Evolutionary conservation across 352 stramenopile genomes (phyloP).

Genomic region (Phytophthora boehmeriae): DNA sequence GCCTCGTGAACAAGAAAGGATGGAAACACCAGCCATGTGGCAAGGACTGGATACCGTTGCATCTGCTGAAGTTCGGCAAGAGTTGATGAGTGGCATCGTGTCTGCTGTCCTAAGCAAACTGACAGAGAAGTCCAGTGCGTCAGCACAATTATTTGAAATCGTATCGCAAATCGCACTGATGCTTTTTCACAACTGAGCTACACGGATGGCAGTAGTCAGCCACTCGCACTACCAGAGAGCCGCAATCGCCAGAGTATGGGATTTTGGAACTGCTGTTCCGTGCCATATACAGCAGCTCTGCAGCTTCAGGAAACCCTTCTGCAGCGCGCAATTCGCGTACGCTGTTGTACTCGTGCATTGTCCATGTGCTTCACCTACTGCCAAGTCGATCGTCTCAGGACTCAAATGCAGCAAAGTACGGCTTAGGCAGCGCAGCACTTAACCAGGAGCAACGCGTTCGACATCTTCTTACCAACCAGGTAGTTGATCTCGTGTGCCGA

Average conservation of each 20-base stretch:
- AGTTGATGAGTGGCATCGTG: slow-evolving; percentile 72
- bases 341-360: slow-evolving; percentile 77
- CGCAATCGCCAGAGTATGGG: slow-evolving; percentile 49
- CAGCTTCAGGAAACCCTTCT: slow-evolving; percentile 69
- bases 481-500: slow-evolving; percentile 72
- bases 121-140: slow-evolving; percentile 50
- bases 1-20: slow-evolving; percentile 39
- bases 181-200: slow-evolving; percentile 60
- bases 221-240: slow-evolving; percentile 39
- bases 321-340: slow-evolving; percentile 79
- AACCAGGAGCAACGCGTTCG: slow-evolving; percentile 36
- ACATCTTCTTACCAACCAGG: slow-evolving; percentile 53
- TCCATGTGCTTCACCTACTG: slow-evolving; percentile 68
- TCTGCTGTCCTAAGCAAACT: slow-evolving; percentile 67
- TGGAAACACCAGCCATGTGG: slow-evolving; percentile 55
- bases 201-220: slow-evolving; percentile 18
- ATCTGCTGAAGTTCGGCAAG: slow-evolving; percentile 58
- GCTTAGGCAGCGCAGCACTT: slow-evolving; percentile 15
- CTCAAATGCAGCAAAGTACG: slow-evolving; percentile 18
- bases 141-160: slow-evolving; percentile 82
- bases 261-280: slow-evolving; percentile 74
- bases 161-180: slow-evolving; percentile 67
- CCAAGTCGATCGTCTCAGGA: slow-evolving; percentile 28
- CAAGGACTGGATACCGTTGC: slow-evolving; percentile 63
- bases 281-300: slow-evolving; percentile 62